Conservation (phyloP, 768 basidiomycete species). For the Leccinum subtestaceum region DNA sequence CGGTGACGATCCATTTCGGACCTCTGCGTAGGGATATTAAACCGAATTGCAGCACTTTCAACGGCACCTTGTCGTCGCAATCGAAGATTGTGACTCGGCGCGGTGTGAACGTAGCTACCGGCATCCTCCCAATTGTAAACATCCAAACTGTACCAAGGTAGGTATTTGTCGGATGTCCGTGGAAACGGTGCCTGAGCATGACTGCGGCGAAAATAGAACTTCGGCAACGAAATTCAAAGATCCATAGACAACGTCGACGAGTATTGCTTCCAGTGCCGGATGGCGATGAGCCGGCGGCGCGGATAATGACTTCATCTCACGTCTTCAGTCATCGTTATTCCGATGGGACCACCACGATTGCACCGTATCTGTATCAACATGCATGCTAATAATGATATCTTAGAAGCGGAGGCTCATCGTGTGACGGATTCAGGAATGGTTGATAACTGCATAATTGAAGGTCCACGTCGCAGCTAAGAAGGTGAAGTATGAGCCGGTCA, state of each 20-base stretch:
- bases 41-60: slow-evolving; percentile 62
- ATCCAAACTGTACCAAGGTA: slow-evolving; percentile 56
- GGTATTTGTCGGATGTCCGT: slow-evolving; percentile 25
- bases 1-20: slow-evolving; percentile 21
- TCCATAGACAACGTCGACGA: slow-evolving; percentile 71
- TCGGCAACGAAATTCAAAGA: slow-evolving; percentile 64
- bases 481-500: not conserved
- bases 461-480: not conserved
- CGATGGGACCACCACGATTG: slow-evolving; percentile 21
- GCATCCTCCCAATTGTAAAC: slow-evolving; percentile 57
- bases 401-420: slow-evolving; percentile 1
- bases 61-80: slow-evolving; percentile 68
- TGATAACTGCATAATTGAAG: slow-evolving; percentile 2
- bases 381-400: slow-evolving; percentile 20
- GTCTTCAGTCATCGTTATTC: slow-evolving; percentile 1
- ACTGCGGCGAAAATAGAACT: slow-evolving; percentile 44
- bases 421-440: not conserved
- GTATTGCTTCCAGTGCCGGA: slow-evolving; percentile 66
- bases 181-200: slow-evolving; percentile 12
- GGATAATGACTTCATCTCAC: slow-evolving; percentile 8
- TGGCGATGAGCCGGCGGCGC: slow-evolving; percentile 44
- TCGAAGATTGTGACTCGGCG: slow-evolving; percentile 68
- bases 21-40: slow-evolving; percentile 9
- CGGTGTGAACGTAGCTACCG: slow-evolving; percentile 62
- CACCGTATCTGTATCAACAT: slow-evolving; percentile 28